These are phyloP conservation scores for Talaromyces piceae DNA, from an alignment of 2,329 filamentous ascomycete species.

Conservation along the genomic window DNA sequence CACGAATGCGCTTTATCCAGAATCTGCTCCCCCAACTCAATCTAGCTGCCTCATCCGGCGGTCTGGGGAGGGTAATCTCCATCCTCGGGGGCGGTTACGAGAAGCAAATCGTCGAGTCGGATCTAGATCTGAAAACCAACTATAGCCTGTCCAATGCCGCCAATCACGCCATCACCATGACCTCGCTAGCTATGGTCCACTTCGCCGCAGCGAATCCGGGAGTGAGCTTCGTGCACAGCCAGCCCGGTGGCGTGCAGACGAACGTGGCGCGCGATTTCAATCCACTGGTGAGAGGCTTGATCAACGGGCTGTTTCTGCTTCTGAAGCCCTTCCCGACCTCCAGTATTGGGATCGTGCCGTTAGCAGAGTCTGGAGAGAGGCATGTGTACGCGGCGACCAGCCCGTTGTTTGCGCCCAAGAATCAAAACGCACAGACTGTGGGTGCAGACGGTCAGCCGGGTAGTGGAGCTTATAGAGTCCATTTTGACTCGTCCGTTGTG, in stretches of 20 bases:
- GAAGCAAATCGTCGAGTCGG: conserved; percentile 38
- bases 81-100: conserved; percentile 48
- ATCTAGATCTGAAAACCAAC: conserved; percentile 24
- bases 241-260: conserved; percentile 42
- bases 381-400: conserved; percentile 16
- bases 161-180: conserved; percentile 43
- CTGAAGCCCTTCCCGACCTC: conserved; percentile 9
- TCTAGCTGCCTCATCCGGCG: conserved; percentile 16
- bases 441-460: conserved; percentile 15
- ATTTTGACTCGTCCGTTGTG: conserved; percentile 14
- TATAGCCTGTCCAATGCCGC: conserved; percentile 18
- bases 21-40: conserved; percentile 26
- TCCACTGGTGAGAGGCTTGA: neutral
- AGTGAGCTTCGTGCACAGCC: conserved; percentile 45
- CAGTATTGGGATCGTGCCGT: conserved; percentile 9
- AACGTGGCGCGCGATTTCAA: conserved; percentile 47
- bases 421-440: conserved; percentile 8
- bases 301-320: conserved; percentile 1
- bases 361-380: conserved; percentile 17
- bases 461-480: conserved; percentile 15
- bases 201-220: conserved; percentile 41
- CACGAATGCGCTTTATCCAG: conserved; percentile 27
- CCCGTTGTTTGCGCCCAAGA: conserved; percentile 9
- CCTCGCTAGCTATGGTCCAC: conserved; percentile 43
- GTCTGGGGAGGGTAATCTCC: conserved; percentile 47